Conservation (phyloP, 768 basidiomycete genomes). For the Steccherinum ochraceum region DNA sequence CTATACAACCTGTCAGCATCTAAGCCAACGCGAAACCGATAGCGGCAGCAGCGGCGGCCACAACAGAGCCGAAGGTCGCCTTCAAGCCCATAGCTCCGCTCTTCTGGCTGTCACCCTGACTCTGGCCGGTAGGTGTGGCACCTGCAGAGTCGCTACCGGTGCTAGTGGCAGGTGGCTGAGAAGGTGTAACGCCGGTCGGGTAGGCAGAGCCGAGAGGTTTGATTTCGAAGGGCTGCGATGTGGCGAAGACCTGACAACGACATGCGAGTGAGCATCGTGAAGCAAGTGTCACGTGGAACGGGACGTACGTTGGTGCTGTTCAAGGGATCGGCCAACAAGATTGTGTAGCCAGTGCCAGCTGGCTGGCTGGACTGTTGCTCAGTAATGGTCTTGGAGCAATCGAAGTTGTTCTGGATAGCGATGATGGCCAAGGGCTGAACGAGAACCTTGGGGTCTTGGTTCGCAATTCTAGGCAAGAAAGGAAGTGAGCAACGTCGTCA, state of each 20-base stretch:
- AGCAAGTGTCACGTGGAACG: neutral
- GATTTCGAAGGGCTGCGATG: constrained; percentile 53
- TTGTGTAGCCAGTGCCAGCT: constrained; percentile 40
- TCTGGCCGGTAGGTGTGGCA: constrained; percentile 18
- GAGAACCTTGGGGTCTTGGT: constrained; percentile 35
- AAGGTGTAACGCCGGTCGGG: constrained; percentile 31
- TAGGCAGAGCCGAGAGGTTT: constrained; percentile 49
- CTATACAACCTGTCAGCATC: neutral
- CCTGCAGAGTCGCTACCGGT: constrained; percentile 17
- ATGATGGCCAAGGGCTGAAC: constrained; percentile 39
- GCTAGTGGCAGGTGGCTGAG: constrained; percentile 14
- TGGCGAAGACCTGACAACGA: constrained; percentile 46
- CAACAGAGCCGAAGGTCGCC: constrained; percentile 12
- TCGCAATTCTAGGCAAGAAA: constrained; percentile 32
- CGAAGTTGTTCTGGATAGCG: constrained; percentile 44
- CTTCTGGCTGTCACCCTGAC: constrained; percentile 9
- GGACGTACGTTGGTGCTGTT: constrained; percentile 49
- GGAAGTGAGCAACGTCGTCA: constrained; percentile 11
- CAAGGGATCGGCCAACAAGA: constrained; percentile 42
- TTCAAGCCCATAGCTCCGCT: constrained; percentile 13
- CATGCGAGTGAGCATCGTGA: neutral
- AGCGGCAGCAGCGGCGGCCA: constrained; percentile 16
- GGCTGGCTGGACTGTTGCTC: constrained; percentile 34
- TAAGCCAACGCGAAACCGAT: constrained; percentile 17
- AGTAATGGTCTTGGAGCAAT: constrained; percentile 52